Evolutionary conservation across 2,329 filamentous ascomycete genomes (phyloP), one percentile per base, ranked within the genome.

Genomic region (Colletotrichum sp.): DNA sequence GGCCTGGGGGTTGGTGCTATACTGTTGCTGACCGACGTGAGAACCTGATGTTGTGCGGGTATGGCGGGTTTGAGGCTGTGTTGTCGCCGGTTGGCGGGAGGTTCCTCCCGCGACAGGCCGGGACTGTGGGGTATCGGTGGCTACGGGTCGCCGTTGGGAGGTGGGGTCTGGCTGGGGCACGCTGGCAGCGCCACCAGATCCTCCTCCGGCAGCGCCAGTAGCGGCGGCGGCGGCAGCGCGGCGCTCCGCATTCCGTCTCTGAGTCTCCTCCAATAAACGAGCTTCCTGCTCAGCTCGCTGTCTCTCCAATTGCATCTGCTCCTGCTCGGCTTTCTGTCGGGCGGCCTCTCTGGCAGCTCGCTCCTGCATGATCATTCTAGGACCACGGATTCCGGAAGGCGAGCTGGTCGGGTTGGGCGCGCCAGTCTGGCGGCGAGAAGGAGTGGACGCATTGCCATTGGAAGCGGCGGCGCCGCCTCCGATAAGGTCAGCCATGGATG

Each of bases 281-380:
- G 87, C 86, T 79, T 92, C 91, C 70, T 89, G 86, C 75, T 90
- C 90, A 3, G 87, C 88, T 75, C 90, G 87, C 78, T 90, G 89
- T 77, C 89, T 87, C 82, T 91, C 89, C 81, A 86, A 83, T 81
- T 86, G 84, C 81, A 83, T 84, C 77, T 91, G 90, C 79, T 94
- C 92, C 57, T 90, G 89, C 80, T 94, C 92, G 58, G 92, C 92
- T 78, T 90, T 89, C 76, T 91, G 90, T 72, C 93, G 87, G 31
- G 93, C 91, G 80, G 89, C 91, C 82, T 97, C 95, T 75, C 96
- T 90, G 76, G 94, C 94, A 69, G 90, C 90, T 70, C 96, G 92
- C 81, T 96, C 93, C 83, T 94, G 92, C 96, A 98, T 98, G 79
- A 98, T 96, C 85, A 96, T 94, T 76, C 94, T 92, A 18, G 96